Base-by-base conservation (phyloP, 2,329 filamentous ascomycete species). In the Xylariomycetidae sp. region DNA sequence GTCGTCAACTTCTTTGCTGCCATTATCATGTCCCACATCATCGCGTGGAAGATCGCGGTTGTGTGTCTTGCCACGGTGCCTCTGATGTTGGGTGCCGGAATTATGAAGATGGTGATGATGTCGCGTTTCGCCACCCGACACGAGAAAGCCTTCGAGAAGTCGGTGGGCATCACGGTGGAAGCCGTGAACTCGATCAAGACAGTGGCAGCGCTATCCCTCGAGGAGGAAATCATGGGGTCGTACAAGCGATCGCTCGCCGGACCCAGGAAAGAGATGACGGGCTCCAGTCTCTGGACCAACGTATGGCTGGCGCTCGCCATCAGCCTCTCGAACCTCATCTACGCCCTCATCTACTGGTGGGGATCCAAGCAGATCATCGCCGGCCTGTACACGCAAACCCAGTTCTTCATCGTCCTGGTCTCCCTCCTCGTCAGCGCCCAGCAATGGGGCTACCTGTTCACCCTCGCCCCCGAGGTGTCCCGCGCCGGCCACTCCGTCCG, bases 271-370 rank as follows among this genome's bases (percentile, higher is more conserved):
- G 80, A 65, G 55, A 79, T 60, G 59, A 59, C 65, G 2, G 52
- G 60, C n/a, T 64, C 63, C 16, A 70, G 63, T 13, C 53, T 64
- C 48, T 64, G 65, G 41, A 69, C 70, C 24, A 80, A 76, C 50
- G 52, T 79, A 10, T 79, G 72, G 65, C 67, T 79, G 6, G 74
- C 78, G 3, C 61, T 79, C 22, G 68, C 76, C 12, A 74, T 77
- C 50, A 72, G 69, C 42, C 63, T 72, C 8, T 73, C 77, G 14
- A 82, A 81, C 48, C 67, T 84, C 31, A 74, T 86, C 17, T 85
- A 87, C 49, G 79, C 82, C 0, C 72, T 89, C 34, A 79, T 82
- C 1, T 88, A 86, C 57, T 89, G 82, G 81, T 89, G 83, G 82
- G 83, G 83, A 4, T 72, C 82, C 0, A 80, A 75, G 46, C 75